Conservation (phyloP, 2,329 filamentous ascomycete genomes). For the Aspergillus felis region DNA sequence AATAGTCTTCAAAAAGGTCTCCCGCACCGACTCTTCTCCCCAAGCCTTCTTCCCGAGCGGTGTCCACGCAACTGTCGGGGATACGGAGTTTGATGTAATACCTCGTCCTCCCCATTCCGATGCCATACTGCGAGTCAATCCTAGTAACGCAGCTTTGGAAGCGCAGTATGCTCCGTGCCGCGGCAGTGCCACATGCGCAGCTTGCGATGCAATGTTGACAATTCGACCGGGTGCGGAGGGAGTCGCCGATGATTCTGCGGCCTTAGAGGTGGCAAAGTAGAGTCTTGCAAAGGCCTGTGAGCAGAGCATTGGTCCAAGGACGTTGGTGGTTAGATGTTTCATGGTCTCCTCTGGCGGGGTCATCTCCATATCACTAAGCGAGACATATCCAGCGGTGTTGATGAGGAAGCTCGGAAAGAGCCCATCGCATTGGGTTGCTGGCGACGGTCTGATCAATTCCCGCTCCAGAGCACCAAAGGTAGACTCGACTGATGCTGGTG, state of each 20-base stretch:
- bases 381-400: constrained; percentile 46
- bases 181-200: constrained; percentile 45
- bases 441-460: constrained; percentile 10
- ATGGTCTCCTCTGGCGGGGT: constrained; percentile 30
- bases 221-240: constrained; percentile 39
- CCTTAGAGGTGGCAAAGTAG: constrained; percentile 31
- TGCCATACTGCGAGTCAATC: constrained; percentile 45
- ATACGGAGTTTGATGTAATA: constrained; percentile 46
- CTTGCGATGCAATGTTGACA: constrained; percentile 46
- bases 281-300: constrained; percentile 44
- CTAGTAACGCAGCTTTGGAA: constrained; percentile 45
- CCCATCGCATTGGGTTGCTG: constrained; percentile 13
- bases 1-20: constrained; percentile 36
- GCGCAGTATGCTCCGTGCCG: constrained; percentile 48
- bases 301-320: constrained; percentile 45
- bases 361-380: constrained; percentile 41
- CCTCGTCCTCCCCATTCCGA: constrained; percentile 45
- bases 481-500: constrained; percentile 43
- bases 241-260: constrained; percentile 12
- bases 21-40: constrained; percentile 33
- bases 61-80: constrained; percentile 47
- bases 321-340: constrained; percentile 42
- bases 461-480: constrained; percentile 39
- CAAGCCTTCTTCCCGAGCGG: constrained; percentile 43
- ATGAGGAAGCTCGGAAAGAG: constrained; percentile 39